Conservation (phyloP, 345 rosid genomes). For the Murraya koenigii region DNA sequence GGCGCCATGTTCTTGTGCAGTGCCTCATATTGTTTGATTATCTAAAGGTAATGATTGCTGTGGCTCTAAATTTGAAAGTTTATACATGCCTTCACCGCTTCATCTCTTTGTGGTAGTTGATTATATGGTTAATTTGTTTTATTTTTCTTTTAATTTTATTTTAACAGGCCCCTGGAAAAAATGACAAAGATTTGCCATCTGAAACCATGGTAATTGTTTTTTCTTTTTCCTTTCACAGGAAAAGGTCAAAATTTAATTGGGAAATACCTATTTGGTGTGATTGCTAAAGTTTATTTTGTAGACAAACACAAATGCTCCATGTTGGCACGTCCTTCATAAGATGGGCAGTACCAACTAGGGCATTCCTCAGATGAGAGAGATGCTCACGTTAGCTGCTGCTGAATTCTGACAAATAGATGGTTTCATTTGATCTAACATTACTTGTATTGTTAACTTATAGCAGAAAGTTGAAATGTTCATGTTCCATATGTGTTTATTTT, state of each 20-base stretch:
- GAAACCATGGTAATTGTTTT: slow-evolving; percentile 86
- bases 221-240: not conserved
- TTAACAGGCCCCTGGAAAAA: slow-evolving; percentile 87
- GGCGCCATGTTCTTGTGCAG: slow-evolving; percentile 95
- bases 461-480: not conserved
- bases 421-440: not conserved
- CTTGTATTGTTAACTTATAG: not conserved
- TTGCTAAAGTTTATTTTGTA: not conserved
- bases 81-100: slow-evolving; percentile 7
- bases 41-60: slow-evolving; percentile 60
- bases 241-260: not conserved
- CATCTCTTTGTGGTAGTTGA: slow-evolving; percentile 1
- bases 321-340: not conserved
- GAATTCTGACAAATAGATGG: not conserved
- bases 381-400: not conserved
- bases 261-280: not conserved
- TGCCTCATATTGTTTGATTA: slow-evolving; percentile 94
- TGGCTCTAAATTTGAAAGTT: slow-evolving; percentile 4
- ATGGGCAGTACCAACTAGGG: not conserved
- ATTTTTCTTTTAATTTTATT: not conserved
- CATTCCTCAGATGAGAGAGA: not conserved
- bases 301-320: not conserved
- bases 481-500: not conserved
- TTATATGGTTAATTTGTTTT: not conserved
- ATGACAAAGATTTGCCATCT: slow-evolving; percentile 85